phyloP scores from a whole-genome alignment of 2,329 filamentous ascomycete species.

The Aspergillus flavus region DNA sequence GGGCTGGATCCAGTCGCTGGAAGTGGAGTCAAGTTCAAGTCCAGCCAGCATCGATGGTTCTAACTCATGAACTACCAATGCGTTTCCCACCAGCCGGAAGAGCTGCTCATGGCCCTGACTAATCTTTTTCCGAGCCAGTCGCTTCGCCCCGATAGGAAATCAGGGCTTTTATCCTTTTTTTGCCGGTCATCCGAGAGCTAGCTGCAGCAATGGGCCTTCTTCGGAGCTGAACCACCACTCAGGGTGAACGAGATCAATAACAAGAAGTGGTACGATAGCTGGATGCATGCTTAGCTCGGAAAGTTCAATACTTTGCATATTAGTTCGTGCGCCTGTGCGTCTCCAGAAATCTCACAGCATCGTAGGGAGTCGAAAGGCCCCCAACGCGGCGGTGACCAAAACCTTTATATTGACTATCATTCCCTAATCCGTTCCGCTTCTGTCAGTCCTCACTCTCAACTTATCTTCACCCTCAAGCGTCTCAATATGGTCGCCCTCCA shows the following conservation, averaged over 20 bases:
- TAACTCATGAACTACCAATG: neutral
- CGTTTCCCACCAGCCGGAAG: neutral
- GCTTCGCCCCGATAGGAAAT: neutral
- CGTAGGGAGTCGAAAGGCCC: neutral
- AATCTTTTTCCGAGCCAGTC: neutral
- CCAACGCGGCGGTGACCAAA: neutral
- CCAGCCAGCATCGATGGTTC: neutral
- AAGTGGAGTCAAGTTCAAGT: neutral
- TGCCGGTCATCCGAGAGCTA: slow-evolving; percentile 2
- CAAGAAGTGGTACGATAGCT: neutral
- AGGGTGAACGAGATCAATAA: neutral
- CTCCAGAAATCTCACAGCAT: neutral
- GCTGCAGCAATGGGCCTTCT: neutral
- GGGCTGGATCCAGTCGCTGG: neutral
- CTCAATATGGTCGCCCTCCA: slow-evolving; percentile 19
- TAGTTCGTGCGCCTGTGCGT: neutral
- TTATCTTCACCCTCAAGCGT: neutral
- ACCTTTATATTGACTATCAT: slow-evolving; percentile 4
- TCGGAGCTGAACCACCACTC: neutral
- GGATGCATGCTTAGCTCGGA: neutral
- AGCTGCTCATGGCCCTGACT: neutral
- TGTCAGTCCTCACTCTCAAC: neutral
- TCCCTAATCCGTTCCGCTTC: neutral
- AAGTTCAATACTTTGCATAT: neutral
- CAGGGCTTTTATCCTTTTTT: slow-evolving; percentile 5